Conservation (phyloP, 2,329 filamentous ascomycete genomes). For the Cadophora malorum region DNA sequence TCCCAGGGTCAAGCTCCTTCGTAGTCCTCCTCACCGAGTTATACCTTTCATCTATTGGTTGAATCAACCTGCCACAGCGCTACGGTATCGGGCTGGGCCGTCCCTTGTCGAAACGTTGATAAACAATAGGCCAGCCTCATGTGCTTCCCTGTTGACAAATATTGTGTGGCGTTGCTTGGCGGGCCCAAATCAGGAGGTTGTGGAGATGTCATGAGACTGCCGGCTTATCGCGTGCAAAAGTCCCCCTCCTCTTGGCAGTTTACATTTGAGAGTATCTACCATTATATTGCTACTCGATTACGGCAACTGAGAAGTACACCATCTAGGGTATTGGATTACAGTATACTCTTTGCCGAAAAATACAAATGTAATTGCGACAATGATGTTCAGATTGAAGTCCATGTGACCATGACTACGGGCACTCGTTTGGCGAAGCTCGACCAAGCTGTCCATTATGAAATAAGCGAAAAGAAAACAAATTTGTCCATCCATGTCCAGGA, state of each 20-base stretch:
- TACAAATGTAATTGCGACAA: too few species aligned
- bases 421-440: too few species aligned
- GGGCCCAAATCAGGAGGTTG: neutral
- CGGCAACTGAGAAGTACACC: too few species aligned
- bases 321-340: too few species aligned
- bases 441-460: too few species aligned
- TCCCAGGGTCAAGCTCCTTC: neutral
- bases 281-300: too few species aligned
- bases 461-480: too few species aligned
- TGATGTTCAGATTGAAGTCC: too few species aligned
- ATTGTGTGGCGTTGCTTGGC: slow-evolving; percentile 17
- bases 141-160: neutral
- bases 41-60: neutral
- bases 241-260: neutral
- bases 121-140: slow-evolving; percentile 14
- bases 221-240: neutral
- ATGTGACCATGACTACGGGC: too few species aligned
- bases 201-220: neutral
- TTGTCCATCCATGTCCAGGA: too few species aligned
- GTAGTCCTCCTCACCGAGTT: neutral
- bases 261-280: too few species aligned
- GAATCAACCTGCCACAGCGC: neutral
- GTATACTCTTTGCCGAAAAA: too few species aligned
- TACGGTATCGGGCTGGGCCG: slow-evolving; percentile 16
- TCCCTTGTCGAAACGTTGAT: slow-evolving; percentile 8